Evolutionary conservation across 169 alveolate genomes (phyloP).

Genomic region (Eimeria acervulina): DNA sequence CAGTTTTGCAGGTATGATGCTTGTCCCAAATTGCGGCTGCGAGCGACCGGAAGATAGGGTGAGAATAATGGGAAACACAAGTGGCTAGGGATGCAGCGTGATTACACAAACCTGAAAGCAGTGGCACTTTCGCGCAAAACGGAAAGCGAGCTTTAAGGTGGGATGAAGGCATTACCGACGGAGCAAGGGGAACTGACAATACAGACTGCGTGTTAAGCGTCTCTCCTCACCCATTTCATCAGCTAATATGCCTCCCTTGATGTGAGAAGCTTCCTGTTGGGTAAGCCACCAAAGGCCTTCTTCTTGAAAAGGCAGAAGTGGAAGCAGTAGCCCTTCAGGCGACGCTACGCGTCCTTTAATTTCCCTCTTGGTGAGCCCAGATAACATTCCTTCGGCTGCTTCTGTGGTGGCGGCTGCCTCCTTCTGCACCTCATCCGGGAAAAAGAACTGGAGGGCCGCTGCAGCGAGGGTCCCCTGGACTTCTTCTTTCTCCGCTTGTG

Average conservation of each 20-base stretch:
- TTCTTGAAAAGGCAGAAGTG: constrained; percentile 88
- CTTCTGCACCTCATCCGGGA: constrained; percentile 64
- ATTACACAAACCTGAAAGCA: not conserved
- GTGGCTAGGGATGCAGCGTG: not conserved
- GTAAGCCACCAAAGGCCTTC: constrained; percentile 91
- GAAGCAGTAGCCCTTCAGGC: constrained; percentile 79
- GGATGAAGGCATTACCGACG: not conserved
- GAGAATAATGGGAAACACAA: not conserved
- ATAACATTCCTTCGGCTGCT: constrained; percentile 53
- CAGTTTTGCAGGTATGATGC: not conserved
- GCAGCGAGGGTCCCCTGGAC: constrained; percentile 43
- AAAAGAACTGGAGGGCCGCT: constrained; percentile 56
- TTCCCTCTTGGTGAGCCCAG: constrained; percentile 58
- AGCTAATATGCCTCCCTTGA: constrained; percentile 91
- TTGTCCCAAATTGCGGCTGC: not conserved
- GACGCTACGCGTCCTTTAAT: constrained; percentile 63
- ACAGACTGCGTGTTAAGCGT: not conserved
- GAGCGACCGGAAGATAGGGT: not conserved
- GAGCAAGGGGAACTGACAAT: not conserved
- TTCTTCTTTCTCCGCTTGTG: constrained; percentile 24
- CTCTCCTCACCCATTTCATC: constrained; percentile 91
- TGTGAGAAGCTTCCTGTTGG: constrained; percentile 86
- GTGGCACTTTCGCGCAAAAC: not conserved
- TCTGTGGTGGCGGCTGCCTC: not conserved
- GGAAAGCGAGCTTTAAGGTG: not conserved